phyloP scores from a whole-genome alignment of 78 protist genomes.

The Dictyostelium firmibasis region DNA sequence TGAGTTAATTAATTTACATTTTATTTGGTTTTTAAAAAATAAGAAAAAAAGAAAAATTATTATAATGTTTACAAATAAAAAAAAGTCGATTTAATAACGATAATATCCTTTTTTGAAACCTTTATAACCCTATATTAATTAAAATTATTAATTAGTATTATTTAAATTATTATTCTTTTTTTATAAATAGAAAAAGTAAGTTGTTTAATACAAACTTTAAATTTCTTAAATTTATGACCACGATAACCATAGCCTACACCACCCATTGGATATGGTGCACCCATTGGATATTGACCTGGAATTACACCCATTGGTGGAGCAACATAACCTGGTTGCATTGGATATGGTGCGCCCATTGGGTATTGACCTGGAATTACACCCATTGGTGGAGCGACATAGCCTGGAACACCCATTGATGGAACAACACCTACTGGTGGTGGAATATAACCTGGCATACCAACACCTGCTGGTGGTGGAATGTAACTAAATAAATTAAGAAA shows the following conservation, averaged over 20 bases:
- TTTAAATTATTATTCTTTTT: no score
- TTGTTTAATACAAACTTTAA: neutral
- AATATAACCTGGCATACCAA: neutral
- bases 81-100: neutral
- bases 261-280: neutral
- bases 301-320: no score
- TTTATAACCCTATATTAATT: neutral
- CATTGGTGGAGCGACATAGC: neutral
- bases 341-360: no score
- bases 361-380: no score
- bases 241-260: neutral
- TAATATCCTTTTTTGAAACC: neutral
- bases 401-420: neutral
- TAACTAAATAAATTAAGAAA: no score
- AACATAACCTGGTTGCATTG: neutral
- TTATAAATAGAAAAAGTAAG: no score
- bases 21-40: no score
- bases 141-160: no score
- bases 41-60: no score
- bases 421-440: neutral
- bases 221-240: neutral
- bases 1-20: no score
- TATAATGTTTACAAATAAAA: neutral
- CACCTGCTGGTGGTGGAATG: no score
- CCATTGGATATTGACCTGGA: neutral